Evolutionary conservation across 768 basidiomycete genomes (phyloP).

Genomic region (Lactarius akahatsu): DNA sequence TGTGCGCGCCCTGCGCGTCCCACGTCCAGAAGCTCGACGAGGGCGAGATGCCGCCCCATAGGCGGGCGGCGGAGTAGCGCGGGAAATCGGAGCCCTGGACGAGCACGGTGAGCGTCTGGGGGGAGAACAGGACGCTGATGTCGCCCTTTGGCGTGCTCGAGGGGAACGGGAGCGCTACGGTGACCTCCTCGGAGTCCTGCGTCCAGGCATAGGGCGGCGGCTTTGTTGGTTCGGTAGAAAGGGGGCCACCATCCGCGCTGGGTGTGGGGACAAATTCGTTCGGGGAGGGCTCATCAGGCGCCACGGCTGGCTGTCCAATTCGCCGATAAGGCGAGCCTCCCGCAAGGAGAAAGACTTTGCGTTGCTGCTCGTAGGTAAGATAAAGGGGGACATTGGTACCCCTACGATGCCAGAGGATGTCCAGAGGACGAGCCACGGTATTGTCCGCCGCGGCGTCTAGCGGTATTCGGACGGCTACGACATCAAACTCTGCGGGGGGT

Average conservation of each 20-base stretch:
- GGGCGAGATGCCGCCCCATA: conserved; percentile 81
- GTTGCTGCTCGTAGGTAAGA: conserved; percentile 46
- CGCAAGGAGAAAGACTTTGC: conserved; percentile 53
- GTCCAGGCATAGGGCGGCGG: conserved; percentile 92
- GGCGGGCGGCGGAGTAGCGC: conserved; percentile 54
- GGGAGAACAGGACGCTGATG: conserved; percentile 68
- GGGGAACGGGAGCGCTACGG: conserved; percentile 82
- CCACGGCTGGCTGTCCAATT: conserved; percentile 36
- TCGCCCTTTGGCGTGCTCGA: conserved; percentile 58
- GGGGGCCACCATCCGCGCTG: conserved; percentile 46
- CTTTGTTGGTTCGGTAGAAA: conserved; percentile 40
- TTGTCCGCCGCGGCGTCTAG: conserved; percentile 41
- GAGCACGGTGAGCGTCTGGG: conserved; percentile 63
- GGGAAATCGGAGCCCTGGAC: conserved; percentile 51
- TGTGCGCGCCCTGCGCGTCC: conserved; percentile 70
- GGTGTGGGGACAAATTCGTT: conserved; percentile 75
- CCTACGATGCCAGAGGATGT: conserved; percentile 66
- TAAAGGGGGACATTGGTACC: conserved; percentile 71
- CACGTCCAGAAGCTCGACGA: conserved; percentile 92
- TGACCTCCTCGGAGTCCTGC: conserved; percentile 80
- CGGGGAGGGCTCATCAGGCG: conserved; percentile 54
- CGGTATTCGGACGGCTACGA: conserved; percentile 59
- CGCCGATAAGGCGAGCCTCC: conserved; percentile 57
- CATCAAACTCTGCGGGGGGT: conserved; percentile 51
- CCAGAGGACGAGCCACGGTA: conserved; percentile 41